These are phyloP conservation scores for Sporothrix pseudoabietina DNA, from an alignment of 2,329 filamentous ascomycete genomes.

Conservation along the genomic window DNA sequence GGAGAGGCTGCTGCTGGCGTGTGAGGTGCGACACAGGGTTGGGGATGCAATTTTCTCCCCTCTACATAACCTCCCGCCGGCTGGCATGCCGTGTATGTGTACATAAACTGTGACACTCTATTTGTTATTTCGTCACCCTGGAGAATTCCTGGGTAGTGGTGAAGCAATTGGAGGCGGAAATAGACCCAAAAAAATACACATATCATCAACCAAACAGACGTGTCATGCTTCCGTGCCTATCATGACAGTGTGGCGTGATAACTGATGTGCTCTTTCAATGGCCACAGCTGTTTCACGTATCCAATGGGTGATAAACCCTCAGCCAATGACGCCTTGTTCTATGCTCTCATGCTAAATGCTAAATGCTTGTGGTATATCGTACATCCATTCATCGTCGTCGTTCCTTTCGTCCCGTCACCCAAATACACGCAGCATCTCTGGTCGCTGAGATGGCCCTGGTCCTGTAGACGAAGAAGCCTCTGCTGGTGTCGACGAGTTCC, in stretches of 20 bases:
- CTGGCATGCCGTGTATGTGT: constrained; percentile 27
- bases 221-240: background rate
- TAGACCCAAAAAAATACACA: constrained; percentile 17
- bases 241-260: background rate
- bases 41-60: background rate
- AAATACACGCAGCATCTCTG: background rate
- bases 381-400: background rate
- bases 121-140: background rate
- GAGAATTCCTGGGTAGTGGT: background rate
- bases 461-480: background rate
- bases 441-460: background rate
- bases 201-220: background rate
- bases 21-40: background rate
- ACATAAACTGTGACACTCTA: constrained; percentile 24
- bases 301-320: background rate
- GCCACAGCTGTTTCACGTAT: no score
- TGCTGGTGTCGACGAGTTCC: background rate
- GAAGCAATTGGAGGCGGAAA: background rate
- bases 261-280: background rate
- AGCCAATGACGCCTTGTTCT: background rate
- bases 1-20: constrained; percentile 10
- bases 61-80: background rate
- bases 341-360: background rate
- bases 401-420: background rate
- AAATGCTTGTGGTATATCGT: background rate